Base-by-base conservation (phyloP, 306 rosid species). In the Cucumis melo region DNA sequence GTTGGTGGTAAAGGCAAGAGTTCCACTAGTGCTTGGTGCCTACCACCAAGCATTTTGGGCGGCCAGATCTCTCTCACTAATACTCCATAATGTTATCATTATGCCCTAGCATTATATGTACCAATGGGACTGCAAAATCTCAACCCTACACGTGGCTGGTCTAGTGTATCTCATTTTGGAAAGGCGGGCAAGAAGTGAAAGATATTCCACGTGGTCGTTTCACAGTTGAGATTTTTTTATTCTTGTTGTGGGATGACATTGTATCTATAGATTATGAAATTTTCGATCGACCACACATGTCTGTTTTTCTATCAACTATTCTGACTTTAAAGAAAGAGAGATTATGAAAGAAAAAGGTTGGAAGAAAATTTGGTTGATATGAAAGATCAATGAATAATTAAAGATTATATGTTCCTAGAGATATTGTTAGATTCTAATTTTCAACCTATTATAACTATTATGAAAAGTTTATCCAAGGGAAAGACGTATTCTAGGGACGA, bases 1-100 rank as follows among this genome's bases (percentile, higher is more conserved):
- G 85, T 71, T 85, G 85, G 89, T 88, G 92, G 84, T 84, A 78
- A 67, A 72, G 91, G 89, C 86, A 85, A 83, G 89, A 77, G 85
- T 82, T 82, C 95, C 98, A 93, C 96, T 89, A 81, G 38, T 13
- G 32, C 13, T 21, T 67, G 74, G 74, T 67, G 55, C 55, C 74
- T 41, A 20, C 74, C 73, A 66, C 73, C 74, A 67, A 67, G 19
- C 75, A 68, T 14, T 66, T 66, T 66, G 73, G 74, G 74, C 74
- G 74, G 55, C 75, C 53, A 19, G 4, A 23, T 39, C 73, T 66
- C 48, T 64, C 71, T 64, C 71, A 44, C 70, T 65, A 20, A n/a
- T 29, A 66, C 51, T 39, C 73, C 53, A 39, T 14, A 50, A 72
- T 51, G 56, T 41, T 72, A 72, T 72, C 56, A 72, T 72, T 70